Evolutionary conservation across 1,284 basidiomycete species (phyloP), one percentile per base, ranked within the genome.

Genomic region (Calocybe gambosa): DNA sequence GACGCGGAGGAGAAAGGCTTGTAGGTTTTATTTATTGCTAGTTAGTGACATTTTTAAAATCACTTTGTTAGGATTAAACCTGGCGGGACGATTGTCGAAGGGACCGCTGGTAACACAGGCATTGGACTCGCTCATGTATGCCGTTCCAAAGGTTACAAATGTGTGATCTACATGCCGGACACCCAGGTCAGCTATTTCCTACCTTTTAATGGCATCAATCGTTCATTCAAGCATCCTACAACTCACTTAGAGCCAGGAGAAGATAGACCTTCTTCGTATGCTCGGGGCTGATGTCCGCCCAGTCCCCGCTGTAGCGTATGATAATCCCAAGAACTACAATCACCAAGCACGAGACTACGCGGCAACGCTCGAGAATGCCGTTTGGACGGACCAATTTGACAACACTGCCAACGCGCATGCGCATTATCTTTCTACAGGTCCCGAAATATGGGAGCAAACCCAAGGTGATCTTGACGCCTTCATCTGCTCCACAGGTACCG

Each of bases 301-400:
- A 33, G 95, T 99, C 1, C 93, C 94, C 12, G 95, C 94, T 3
- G 95, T 99, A 28, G 85, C 95, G 1, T 99, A 91, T 62, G 94
- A 98, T 61, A 88, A 99, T 68, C 93, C 93, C 7, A 69, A 80
- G 52, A 99, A 99, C 72, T 99, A 98, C 76, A 99, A 99, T 68
- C 96, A 99, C 71, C 95, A 95, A 69, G 96, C 96, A 25, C 82
- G 85, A 43, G 86, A 93, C 51, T 91, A 86, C 56, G 95, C 95
- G 38, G 77, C 82, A 45, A 67, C 70, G n/a, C 69, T 87, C 26
- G 77, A 83, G n/a, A 97, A 97, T 61, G 88, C 93, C 16, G 82
- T 98, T 49, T 99, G 96, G 95, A 98, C 93, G n/a, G 87, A 99
- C 71, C 95, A 99, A 68, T 98, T 98, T 62, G 94, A 98, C 70